Conservation (phyloP, 192 early-diverging fungal genomes). For the Linnemannia elongata region DNA sequence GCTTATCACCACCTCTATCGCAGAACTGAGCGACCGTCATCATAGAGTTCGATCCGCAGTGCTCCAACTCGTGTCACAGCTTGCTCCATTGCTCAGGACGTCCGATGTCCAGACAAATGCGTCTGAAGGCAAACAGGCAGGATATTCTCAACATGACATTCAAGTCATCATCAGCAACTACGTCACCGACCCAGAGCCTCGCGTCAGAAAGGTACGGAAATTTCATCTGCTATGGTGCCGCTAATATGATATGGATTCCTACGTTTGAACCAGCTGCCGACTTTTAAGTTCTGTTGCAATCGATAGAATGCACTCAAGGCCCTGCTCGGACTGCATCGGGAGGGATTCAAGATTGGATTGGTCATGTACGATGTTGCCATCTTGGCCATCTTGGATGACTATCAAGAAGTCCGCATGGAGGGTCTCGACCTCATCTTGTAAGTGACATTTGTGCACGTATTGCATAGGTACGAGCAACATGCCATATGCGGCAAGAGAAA, state of each 20-base stretch:
- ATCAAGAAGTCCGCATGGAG: slow-evolving; percentile 78
- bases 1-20: slow-evolving; percentile 49
- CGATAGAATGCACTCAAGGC: slow-evolving; percentile 63
- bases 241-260: background rate
- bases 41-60: slow-evolving; percentile 62
- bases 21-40: slow-evolving; percentile 63
- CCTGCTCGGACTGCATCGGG: slow-evolving; percentile 61
- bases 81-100: slow-evolving; percentile 51
- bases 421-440: slow-evolving; percentile 79
- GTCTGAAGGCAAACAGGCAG: background rate
- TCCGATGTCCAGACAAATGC: background rate
- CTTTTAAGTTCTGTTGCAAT: background rate
- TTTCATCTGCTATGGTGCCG: background rate
- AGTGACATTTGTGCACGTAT: slow-evolving; percentile 5
- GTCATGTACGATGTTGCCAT: slow-evolving; percentile 75
- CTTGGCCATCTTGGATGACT: slow-evolving; percentile 75
- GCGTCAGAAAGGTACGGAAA: slow-evolving; percentile 64
- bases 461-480: background rate
- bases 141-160: slow-evolving; percentile 55
- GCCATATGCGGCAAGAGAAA: too few species aligned
- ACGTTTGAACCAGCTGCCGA: background rate
- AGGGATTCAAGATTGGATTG: slow-evolving; percentile 62
- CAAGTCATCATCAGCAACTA: slow-evolving; percentile 66
- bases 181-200: slow-evolving; percentile 62
- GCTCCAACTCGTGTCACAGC: slow-evolving; percentile 58